These are phyloP conservation scores for Musa troglodytarum DNA, from an alignment of 176 grass and related monocot species.

Conservation along the genomic window DNA sequence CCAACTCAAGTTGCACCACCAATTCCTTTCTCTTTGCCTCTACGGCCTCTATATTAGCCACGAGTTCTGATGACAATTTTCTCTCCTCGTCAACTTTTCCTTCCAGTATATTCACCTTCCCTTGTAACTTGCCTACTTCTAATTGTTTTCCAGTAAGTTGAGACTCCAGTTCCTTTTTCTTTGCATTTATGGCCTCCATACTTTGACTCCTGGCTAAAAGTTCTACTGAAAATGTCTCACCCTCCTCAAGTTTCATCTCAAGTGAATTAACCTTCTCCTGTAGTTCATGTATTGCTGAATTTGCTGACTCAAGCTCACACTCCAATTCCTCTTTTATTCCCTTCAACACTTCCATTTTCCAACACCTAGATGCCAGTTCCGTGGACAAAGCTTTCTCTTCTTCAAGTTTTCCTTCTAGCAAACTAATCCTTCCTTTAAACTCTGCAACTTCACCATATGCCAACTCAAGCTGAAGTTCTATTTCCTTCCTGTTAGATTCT, in stretches of 20 bases:
- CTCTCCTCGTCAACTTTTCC: conserved; percentile 53
- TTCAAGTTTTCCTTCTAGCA: conserved; percentile 49
- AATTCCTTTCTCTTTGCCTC: conserved; percentile 60
- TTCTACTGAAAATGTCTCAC: conserved; percentile 21
- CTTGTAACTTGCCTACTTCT: conserved; percentile 33
- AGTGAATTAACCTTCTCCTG: conserved; percentile 30
- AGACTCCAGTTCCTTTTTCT: conserved; percentile 29
- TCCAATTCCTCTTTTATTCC: conserved; percentile 41
- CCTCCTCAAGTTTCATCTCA: conserved; percentile 38
- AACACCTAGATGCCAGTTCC: conserved; percentile 41
- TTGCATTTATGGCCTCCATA: conserved; percentile 23
- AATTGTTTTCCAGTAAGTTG: conserved; percentile 27
- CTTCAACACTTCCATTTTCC: conserved; percentile 35
- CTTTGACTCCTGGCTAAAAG: conserved; percentile 19
- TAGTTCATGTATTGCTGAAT: conserved; percentile 30
- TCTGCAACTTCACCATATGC: conserved; percentile 34
- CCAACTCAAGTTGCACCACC: conserved; percentile 28
- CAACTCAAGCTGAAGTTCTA: conserved; percentile 37
- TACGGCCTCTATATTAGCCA: conserved; percentile 46
- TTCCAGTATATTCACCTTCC: conserved; percentile 39
- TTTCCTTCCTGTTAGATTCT: conserved; percentile 38
- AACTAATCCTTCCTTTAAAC: conserved; percentile 31
- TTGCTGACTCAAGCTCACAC: conserved; percentile 43
- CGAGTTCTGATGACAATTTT: conserved; percentile 43
- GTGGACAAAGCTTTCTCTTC: conserved; percentile 46